Percentiles rank a stretch among this genome's conserved stretches.
These are phyloP conservation scores for Ustilago shanxiensis DNA, from an alignment of 1,284 basidiomycete genomes.

Conservation along the genomic window DNA sequence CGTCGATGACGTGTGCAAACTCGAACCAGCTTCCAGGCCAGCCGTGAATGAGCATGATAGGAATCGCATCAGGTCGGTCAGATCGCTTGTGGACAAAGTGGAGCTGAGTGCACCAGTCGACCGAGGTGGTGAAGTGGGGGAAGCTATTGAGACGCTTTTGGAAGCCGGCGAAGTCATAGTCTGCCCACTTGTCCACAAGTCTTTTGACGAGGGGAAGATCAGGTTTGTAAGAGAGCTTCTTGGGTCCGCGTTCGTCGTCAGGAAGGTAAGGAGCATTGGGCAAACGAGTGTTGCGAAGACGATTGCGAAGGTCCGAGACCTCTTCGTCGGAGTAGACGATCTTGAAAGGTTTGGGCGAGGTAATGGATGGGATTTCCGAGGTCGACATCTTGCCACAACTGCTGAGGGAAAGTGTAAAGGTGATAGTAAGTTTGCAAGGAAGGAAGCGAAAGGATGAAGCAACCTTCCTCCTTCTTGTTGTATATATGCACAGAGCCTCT, in stretches of 20 bases:
- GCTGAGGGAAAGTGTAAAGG: background rate
- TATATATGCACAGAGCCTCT: background rate
- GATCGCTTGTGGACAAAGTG: constrained; percentile 59
- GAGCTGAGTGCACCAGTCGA: constrained; percentile 60
- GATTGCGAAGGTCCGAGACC: constrained; percentile 41
- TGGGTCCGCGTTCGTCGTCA: constrained; percentile 30
- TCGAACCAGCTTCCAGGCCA: constrained; percentile 62
- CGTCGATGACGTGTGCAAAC: constrained; percentile 49
- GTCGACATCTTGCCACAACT: constrained; percentile 11
- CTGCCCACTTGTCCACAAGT: constrained; percentile 36
- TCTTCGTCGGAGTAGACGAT: constrained; percentile 49
- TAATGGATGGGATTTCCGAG: constrained; percentile 38
- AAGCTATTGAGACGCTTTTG: constrained; percentile 38
- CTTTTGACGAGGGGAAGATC: constrained; percentile 37
- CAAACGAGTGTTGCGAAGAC: constrained; percentile 47
- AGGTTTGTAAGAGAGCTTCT: constrained; percentile 34
- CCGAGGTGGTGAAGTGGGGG: constrained; percentile 56
- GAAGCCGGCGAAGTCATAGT: constrained; percentile 40
- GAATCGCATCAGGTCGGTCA: constrained; percentile 52
- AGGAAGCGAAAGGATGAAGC: background rate
- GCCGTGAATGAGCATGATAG: constrained; percentile 65
- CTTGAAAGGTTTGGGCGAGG: constrained; percentile 46
- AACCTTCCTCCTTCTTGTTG: background rate
- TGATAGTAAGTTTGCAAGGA: background rate
- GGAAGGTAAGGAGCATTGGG: constrained; percentile 45